These are phyloP conservation scores for Logfia minima DNA, from an alignment of 129 eudicot species.

Conservation along the genomic window DNA sequence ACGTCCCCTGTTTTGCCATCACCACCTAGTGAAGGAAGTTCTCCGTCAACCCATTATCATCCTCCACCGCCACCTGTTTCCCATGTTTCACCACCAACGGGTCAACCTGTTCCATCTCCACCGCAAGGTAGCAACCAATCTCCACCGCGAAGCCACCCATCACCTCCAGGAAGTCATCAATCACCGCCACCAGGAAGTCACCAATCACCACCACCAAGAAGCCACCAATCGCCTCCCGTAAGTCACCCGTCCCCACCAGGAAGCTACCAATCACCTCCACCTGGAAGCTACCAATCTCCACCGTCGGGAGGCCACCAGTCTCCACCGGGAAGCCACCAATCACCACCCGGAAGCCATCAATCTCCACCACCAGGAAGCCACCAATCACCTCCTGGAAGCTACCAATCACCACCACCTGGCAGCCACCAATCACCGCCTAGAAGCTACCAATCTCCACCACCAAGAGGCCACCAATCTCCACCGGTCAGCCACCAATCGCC, in stretches of 20 bases:
- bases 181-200: constrained; percentile 21
- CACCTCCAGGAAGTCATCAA: neutral
- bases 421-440: constrained; percentile 17
- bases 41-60: constrained; percentile 35
- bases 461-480: constrained; percentile 4
- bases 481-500: constrained; percentile 22
- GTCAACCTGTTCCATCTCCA: constrained; percentile 34
- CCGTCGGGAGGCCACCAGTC: neutral
- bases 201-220: constrained; percentile 16
- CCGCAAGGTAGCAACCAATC: constrained; percentile 18
- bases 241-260: constrained; percentile 10
- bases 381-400: constrained; percentile 16
- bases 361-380: constrained; percentile 19
- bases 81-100: constrained; percentile 29
- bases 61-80: constrained; percentile 40
- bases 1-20: constrained; percentile 29
- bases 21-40: constrained; percentile 34
- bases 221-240: constrained; percentile 12
- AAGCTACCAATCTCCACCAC: constrained; percentile 14
- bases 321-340: neutral
- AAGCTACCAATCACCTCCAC: neutral
- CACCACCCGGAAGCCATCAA: constrained; percentile 9
- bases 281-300: constrained; percentile 3
- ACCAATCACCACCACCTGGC: constrained; percentile 8
- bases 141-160: constrained; percentile 18